phyloP scores from a whole-genome alignment of 2,329 filamentous ascomycete genomes.

The Colletotrichum lini region DNA sequence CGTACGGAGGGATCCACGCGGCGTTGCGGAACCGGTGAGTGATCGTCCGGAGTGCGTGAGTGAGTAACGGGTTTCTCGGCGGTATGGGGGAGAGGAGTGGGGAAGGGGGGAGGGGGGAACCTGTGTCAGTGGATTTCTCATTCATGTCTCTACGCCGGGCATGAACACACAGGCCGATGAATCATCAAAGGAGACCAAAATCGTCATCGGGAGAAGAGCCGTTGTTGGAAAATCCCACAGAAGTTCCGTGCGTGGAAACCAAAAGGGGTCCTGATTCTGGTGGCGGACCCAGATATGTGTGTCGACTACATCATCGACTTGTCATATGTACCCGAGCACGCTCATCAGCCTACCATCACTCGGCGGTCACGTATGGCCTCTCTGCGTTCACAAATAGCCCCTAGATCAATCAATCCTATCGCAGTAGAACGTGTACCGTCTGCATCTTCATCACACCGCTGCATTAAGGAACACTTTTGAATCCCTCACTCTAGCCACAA shows the following conservation, averaged over 20 bases:
- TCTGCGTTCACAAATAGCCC: neutral
- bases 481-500: neutral
- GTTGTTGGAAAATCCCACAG: neutral
- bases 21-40: conserved; percentile 26
- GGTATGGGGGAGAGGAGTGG: too few species aligned
- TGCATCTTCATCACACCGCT: neutral
- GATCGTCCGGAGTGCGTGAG: neutral
- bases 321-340: conserved; percentile 14
- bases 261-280: too few species aligned
- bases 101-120: neutral
- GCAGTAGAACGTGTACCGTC: neutral
- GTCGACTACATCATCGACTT: conserved; percentile 24
- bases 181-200: conserved; percentile 3
- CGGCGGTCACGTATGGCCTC: neutral
- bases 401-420: neutral
- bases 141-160: neutral
- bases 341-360: conserved; percentile 13
- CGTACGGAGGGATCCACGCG: conserved; percentile 33
- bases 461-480: neutral
- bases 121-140: neutral
- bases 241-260: neutral
- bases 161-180: neutral
- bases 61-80: neutral
- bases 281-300: neutral
- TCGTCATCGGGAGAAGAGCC: neutral